Base-by-base conservation (phyloP, 306 rosid genomes). In the Fragaria iinumae region DNA sequence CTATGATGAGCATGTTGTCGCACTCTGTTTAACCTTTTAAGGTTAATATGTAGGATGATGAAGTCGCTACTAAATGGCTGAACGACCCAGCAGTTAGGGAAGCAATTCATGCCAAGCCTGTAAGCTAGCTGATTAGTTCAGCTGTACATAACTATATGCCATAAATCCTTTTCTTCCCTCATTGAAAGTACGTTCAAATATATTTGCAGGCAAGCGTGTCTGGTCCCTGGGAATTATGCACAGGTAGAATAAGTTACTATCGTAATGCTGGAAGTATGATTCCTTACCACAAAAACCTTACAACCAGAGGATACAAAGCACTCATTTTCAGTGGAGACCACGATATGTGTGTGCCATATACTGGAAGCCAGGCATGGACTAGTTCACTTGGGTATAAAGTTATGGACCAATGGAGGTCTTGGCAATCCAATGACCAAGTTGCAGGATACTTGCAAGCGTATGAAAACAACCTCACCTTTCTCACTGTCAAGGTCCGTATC, bases 331-430 rank as follows among this genome's bases (percentile, higher is more conserved):
- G 95, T 73, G 97, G 96, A 4, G 96, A 89, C 80, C 91, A 92
- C 82, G 96, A 92, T 52, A 89, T 90, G 96, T 89, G 97, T 62
- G 97, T 92, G 43, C 96, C 97, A 63, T 92, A 71, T 71, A 92
- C 93, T 0, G 97, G 96, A 70, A 90, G 79, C 72, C 82, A 90
- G 73, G 92, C 92, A 11, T 92, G 97, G 97, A 92, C 96, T 3
- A 45, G 81, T 44, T 87, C 96, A 44, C 76, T 92, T 38, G 91
- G 96, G 38, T 90, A 90, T 41, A 77, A 79, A 48, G 83, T 86
- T 71, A 71, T 82, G 4, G 93, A 89, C 77, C 84, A 82, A 55
- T 90, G 96, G 96, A 89, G 80, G 77, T 77, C 79, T 43, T 90
- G 97, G 97, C 3, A 0, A 36, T 84, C 89, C 49, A 82, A 80